These are phyloP conservation scores for Zasmidium cellare DNA, from an alignment of 2,329 filamentous ascomycete species.

Conservation along the genomic window DNA sequence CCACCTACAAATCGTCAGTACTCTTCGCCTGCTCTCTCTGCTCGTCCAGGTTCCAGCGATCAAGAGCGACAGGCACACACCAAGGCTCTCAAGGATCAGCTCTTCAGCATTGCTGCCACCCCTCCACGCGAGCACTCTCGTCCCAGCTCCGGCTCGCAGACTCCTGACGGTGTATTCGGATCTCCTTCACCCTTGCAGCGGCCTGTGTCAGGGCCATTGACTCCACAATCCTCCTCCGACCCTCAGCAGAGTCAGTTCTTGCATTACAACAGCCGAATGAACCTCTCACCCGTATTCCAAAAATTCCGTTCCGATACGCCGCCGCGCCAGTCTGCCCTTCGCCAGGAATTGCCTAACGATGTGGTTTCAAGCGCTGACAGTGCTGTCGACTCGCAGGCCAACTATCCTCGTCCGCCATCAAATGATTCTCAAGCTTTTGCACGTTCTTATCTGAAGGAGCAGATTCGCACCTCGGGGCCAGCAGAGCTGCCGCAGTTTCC, in stretches of 20 bases:
- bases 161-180: slow-evolving; percentile 16
- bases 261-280: slow-evolving; percentile 47
- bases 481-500: slow-evolving; percentile 21
- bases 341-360: slow-evolving; percentile 39
- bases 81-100: slow-evolving; percentile 46
- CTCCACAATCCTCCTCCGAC: slow-evolving; percentile 27
- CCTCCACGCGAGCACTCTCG: slow-evolving; percentile 23
- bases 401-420: slow-evolving; percentile 5
- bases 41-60: slow-evolving; percentile 28
- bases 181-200: slow-evolving; percentile 44
- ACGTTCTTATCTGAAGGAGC: slow-evolving; percentile 35
- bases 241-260: slow-evolving; percentile 27
- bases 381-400: slow-evolving; percentile 13
- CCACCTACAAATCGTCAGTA: slow-evolving; percentile 33
- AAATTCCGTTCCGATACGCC: slow-evolving; percentile 45
- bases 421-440: slow-evolving; percentile 30
- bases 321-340: slow-evolving; percentile 44
- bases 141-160: slow-evolving; percentile 19
- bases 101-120: slow-evolving; percentile 35
- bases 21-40: slow-evolving; percentile 25
- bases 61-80: slow-evolving; percentile 53
- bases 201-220: slow-evolving; percentile 29
- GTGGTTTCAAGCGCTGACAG: slow-evolving; percentile 14
- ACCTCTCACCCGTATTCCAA: slow-evolving; percentile 52
- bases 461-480: slow-evolving; percentile 26